Evolutionary conservation across 202 grass and related monocot genomes (phyloP), one percentile per base, ranked within the genome.

Genomic region (Setaria viridis): DNA sequence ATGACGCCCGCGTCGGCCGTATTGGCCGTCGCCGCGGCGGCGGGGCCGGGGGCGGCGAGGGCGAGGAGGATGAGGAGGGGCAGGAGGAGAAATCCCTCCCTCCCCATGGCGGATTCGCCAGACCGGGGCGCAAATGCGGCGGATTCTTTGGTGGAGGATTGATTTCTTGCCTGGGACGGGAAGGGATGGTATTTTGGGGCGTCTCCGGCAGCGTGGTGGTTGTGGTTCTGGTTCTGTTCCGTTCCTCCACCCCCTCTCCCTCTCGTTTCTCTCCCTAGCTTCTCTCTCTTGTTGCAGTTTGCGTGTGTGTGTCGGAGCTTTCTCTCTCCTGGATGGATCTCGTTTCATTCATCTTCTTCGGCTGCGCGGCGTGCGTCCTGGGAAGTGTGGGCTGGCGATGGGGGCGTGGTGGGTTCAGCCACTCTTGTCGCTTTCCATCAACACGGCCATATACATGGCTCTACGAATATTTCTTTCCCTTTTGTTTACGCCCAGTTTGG

Each of bases 1-100:
- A 99, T 96, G 68, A 83, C 90, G 15, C 37, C 62, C 25, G 87
- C 84, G 19, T 99, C 93, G 49, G 60, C 65, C 33, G 87, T 89
- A 62, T 59, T 70, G 37, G 56, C 79, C 29, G 45, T 77, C 54
- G 45, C 72, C 6, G 51, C 85, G 68, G 20, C 25, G 46, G 41
- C 65, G n/a, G 58, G 15, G 50, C 50, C 74, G 70, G 72, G 14
- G 80, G 17, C 21, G 67, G n/a, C 58, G 64, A 25, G 43, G 19
- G 37, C 11, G 60, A 76, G 63, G 82, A 84, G 15, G 19, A 78
- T 20, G 58, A 84, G 33, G 67, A 82, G 51, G 69, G 32, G 80
- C 56, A 57, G 59, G 54, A 39, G 71, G 74, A 70, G 76, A 43
- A 54, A 50, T 86, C 85, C 76, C 80, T 62, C 88, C 77, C 66